phyloP scores from a whole-genome alignment of 495 filamentous ascomycete species.

The Sordaria brevicollis region DNA sequence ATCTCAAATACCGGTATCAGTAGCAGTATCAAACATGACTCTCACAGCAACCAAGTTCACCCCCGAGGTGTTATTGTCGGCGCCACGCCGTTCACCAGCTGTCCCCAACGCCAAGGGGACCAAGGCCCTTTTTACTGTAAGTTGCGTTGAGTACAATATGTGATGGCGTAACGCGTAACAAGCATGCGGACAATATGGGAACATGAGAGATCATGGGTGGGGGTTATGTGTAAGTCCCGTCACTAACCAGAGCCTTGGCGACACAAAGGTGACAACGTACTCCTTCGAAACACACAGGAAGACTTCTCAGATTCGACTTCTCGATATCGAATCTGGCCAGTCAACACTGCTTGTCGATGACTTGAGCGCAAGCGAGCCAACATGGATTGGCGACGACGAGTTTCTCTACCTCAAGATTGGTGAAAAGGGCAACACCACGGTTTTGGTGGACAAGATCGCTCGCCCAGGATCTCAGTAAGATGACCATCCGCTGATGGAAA shows the following conservation, averaged over 20 bases:
- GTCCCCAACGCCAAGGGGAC: slow-evolving; percentile 64
- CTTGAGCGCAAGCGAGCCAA: slow-evolving; percentile 52
- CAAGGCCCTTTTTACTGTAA: slow-evolving; percentile 56
- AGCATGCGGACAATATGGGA: neutral
- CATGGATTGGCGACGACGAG: slow-evolving; percentile 62
- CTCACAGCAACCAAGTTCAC: slow-evolving; percentile 61
- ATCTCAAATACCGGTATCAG: neutral
- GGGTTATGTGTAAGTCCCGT: neutral
- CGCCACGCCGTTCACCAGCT: slow-evolving; percentile 68
- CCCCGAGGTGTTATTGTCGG: slow-evolving; percentile 73
- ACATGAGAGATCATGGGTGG: neutral
- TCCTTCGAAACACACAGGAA: slow-evolving; percentile 74
- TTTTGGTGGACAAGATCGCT: slow-evolving; percentile 46
- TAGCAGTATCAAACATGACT: slow-evolving; percentile 38
- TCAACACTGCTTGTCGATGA: slow-evolving; percentile 58
- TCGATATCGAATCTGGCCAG: slow-evolving; percentile 60
- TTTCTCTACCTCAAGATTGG: slow-evolving; percentile 56
- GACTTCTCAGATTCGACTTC: slow-evolving; percentile 59
- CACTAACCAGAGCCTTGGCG: neutral
- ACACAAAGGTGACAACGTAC: slow-evolving; percentile 50
- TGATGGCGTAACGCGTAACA: neutral
- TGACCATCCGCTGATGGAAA: neutral
- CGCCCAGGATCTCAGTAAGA: neutral
- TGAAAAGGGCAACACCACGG: slow-evolving; percentile 56
- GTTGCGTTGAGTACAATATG: neutral